Evolutionary conservation across 371 early-diverging fungal species (phyloP), one percentile per base, ranked within the genome.

Genomic region (Paraphysoderma sedebokerense): DNA sequence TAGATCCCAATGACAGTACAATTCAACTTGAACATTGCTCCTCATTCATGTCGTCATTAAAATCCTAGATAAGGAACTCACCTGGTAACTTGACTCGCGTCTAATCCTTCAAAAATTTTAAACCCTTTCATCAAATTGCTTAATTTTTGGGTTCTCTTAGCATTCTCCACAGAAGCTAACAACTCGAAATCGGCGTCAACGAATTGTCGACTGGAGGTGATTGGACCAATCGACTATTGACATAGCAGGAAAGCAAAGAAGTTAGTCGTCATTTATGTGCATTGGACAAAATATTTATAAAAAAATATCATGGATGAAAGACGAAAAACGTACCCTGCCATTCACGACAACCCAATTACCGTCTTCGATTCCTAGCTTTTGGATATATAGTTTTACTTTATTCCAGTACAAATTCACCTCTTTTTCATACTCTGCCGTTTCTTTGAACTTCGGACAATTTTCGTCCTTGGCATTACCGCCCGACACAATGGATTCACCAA

Each of bases 291-390:
- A n/a, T n/a, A n/a, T n/a, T n/a, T n/a, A n/a, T n/a, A n/a, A n/a
- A n/a, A n/a, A n/a, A n/a, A n/a, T n/a, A n/a, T n/a, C n/a, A n/a
- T n/a, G n/a, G n/a, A n/a, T n/a, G n/a, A n/a, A 39, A 46, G 51
- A 38, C 42, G 44, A 11, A 3, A 52, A 19, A 37, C 68, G 47
- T 60, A 72, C 70, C 40, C 72, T 50, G 34, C 74, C 74, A 34
- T 76, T 76, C 11, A 72, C 58, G n/a, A 72, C 38, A 31, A 72
- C 51, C 20, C 40, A 48, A 2, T 53, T 42, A 2, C 61, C 57
- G 17, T 58, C 60, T 0, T 51, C n/a, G 46, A 27, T 56, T 50
- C 9, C 52, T 33, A 4, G 59, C 57, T 24, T 66, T 24, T 12
- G 26, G 46, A 2, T 58, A 50, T 3, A 37, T 5, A 38, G 29